phyloP scores from a whole-genome alignment of 345 rosid species.

The Toxicodendron radicans region DNA sequence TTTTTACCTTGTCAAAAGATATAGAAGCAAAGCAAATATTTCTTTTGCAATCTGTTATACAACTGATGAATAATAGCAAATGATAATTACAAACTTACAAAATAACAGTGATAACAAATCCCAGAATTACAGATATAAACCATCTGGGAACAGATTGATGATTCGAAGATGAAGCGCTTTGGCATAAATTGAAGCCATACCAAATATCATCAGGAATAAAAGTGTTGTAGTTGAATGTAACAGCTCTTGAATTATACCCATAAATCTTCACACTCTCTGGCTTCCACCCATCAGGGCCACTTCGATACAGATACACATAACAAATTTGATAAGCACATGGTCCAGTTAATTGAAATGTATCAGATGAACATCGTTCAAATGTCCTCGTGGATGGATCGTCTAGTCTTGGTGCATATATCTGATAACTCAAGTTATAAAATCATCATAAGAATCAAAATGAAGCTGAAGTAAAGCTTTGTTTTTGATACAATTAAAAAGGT shows the following conservation, averaged over 20 bases:
- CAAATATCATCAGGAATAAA: slow-evolving; percentile 61
- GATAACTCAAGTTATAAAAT: slow-evolving; percentile 13
- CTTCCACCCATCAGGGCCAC: slow-evolving; percentile 84
- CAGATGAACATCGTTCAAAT: slow-evolving; percentile 78
- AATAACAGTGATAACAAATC: slow-evolving; percentile 33
- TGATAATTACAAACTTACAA: slow-evolving; percentile 11
- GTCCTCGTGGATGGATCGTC: slow-evolving; percentile 61
- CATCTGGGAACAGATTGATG: not conserved
- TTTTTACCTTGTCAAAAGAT: not conserved
- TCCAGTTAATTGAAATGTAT: slow-evolving; percentile 68
- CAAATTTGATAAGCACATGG: slow-evolving; percentile 79
- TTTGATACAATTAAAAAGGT: too few species aligned
- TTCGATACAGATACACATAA: slow-evolving; percentile 74
- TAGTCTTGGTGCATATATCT: slow-evolving; percentile 77
- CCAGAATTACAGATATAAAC: slow-evolving; percentile 23
- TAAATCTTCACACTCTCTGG: slow-evolving; percentile 60
- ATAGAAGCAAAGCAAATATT: not conserved
- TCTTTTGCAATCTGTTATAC: not conserved
- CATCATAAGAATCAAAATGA: not conserved
- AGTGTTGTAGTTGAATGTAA: slow-evolving; percentile 53
- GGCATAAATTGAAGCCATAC: slow-evolving; percentile 79
- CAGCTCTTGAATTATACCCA: slow-evolving; percentile 40
- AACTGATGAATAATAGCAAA: not conserved
- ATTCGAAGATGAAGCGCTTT: slow-evolving; percentile 42
- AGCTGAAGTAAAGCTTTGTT: not conserved